Conservation (phyloP, 2,329 filamentous ascomycete genomes). For the Intubia oerlemansii region DNA sequence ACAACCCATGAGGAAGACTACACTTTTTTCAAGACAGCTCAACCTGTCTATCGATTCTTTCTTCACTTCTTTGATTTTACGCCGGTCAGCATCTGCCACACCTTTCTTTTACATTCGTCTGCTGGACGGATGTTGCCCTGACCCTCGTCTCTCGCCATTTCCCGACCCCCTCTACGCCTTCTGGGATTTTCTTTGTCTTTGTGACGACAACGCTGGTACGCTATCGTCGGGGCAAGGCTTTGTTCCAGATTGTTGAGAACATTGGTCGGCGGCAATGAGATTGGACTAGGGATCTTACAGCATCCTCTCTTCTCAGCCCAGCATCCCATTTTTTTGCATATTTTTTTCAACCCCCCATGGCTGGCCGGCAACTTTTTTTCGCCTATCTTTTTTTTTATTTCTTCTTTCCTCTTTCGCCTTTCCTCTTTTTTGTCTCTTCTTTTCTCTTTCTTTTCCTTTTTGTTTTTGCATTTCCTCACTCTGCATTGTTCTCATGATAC, state of each 20-base stretch:
- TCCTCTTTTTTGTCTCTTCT: slow-evolving; percentile 6
- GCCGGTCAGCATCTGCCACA: background rate
- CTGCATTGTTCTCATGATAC: slow-evolving; percentile 26
- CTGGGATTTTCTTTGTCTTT: slow-evolving; percentile 1
- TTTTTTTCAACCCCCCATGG: background rate
- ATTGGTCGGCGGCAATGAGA: slow-evolving; percentile 1
- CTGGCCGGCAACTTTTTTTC: slow-evolving; percentile 5
- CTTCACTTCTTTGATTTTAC: background rate
- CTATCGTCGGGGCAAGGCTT: slow-evolving; percentile 12
- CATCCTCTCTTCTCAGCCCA: too few species aligned
- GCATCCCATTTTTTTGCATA: background rate
- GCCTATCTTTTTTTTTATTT: slow-evolving; percentile 6
- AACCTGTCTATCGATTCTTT: slow-evolving; percentile 1
- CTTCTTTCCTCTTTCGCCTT: slow-evolving; percentile 8
- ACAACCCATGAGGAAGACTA: too few species aligned
- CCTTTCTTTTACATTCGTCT: background rate
- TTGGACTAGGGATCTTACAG: too few species aligned
- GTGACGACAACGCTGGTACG: slow-evolving; percentile 18
- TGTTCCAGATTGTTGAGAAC: too few species aligned
- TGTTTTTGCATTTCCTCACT: slow-evolving; percentile 8
- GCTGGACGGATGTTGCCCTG: too few species aligned
- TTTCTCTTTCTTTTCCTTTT: too few species aligned
- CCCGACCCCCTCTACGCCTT: background rate
- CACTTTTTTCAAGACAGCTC: slow-evolving; percentile 2
- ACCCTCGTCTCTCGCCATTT: too few species aligned